phyloP scores from a whole-genome alignment of 2,329 filamentous ascomycete species.

The Didymella glomerata region DNA sequence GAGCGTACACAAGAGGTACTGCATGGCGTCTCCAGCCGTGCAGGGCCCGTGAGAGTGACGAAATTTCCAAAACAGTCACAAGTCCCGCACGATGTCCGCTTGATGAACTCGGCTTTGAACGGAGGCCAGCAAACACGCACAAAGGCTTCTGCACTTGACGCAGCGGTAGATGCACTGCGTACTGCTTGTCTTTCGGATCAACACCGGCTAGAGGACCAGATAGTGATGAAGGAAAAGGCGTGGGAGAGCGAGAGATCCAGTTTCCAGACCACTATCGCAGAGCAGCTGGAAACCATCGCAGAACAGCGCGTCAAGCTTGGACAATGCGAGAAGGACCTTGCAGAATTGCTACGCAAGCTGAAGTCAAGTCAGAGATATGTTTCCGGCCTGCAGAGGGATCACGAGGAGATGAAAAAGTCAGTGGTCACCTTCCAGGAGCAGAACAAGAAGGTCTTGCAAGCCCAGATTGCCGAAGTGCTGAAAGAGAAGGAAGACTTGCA shows the following conservation, averaged over 20 bases:
- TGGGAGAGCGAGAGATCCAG: slow-evolving; percentile 18
- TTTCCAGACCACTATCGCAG: slow-evolving; percentile 19
- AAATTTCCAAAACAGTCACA: slow-evolving; percentile 24
- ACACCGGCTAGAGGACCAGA: neutral
- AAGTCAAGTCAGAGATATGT: slow-evolving; percentile 37
- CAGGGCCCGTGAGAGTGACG: slow-evolving; percentile 12
- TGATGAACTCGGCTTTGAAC: neutral
- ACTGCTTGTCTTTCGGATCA: slow-evolving; percentile 5
- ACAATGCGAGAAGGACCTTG: slow-evolving; percentile 7
- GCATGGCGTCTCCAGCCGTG: neutral
- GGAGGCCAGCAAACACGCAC: neutral
- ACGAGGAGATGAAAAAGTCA: slow-evolving; percentile 31
- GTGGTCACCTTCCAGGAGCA: slow-evolving; percentile 22
- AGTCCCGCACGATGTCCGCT: neutral
- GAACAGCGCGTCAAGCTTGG: slow-evolving; percentile 21
- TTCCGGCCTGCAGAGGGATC: slow-evolving; percentile 41
- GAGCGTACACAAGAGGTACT: neutral
- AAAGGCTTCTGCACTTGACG: neutral
- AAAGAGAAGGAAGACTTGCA: slow-evolving; percentile 33
- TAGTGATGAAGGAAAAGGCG: slow-evolving; percentile 4
- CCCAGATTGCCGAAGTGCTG: slow-evolving; percentile 32
- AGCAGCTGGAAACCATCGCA: slow-evolving; percentile 21
- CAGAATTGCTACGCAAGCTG: slow-evolving; percentile 25
- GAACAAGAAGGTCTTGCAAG: slow-evolving; percentile 23
- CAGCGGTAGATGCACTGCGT: neutral